A percentile compares a stretch with the other conserved stretches of the same genome.
Conservation (phyloP, 1,284 basidiomycete species). For the Pyrrhoderma lamaoense region DNA sequence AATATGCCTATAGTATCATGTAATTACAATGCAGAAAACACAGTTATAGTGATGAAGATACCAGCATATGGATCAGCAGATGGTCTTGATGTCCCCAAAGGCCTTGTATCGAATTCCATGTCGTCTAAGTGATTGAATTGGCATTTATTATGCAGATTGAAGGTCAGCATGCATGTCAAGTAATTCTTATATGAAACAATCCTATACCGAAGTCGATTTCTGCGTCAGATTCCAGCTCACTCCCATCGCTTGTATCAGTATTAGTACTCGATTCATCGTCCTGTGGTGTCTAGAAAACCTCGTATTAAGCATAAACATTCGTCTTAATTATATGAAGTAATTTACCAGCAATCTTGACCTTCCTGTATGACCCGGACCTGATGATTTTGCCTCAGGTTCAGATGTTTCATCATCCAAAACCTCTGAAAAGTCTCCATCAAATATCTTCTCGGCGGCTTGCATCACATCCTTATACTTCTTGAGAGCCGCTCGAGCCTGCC, state of each 20-base stretch:
- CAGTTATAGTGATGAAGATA: conserved; percentile 23
- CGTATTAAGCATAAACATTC: background rate
- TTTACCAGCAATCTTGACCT: background rate
- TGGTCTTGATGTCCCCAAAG: conserved; percentile 27
- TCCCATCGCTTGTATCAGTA: conserved; percentile 33
- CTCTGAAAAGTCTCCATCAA: conserved; percentile 74
- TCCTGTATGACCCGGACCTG: no score
- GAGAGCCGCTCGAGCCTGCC: conserved; percentile 19
- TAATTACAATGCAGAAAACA: conserved; percentile 1
- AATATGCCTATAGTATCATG: conserved; percentile 58
- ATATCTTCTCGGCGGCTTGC: conserved; percentile 81
- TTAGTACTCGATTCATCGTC: conserved; percentile 36
- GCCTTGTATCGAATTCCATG: conserved; percentile 46
- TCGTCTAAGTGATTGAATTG: no score
- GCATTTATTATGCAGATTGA: no score
- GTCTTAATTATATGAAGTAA: background rate
- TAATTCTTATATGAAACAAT: no score
- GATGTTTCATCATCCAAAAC: conserved; percentile 39
- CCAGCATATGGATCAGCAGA: conserved; percentile 84
- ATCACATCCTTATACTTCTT: conserved; percentile 20
- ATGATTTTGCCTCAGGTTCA: background rate
- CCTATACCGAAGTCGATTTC: no score
- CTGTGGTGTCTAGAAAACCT: conserved; percentile 47
- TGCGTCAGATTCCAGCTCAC: conserved; percentile 41
- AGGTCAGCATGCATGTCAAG: no score